These are phyloP conservation scores for Leishmania aethiopica DNA, from an alignment of 208 protist genomes.

Conservation along the genomic window DNA sequence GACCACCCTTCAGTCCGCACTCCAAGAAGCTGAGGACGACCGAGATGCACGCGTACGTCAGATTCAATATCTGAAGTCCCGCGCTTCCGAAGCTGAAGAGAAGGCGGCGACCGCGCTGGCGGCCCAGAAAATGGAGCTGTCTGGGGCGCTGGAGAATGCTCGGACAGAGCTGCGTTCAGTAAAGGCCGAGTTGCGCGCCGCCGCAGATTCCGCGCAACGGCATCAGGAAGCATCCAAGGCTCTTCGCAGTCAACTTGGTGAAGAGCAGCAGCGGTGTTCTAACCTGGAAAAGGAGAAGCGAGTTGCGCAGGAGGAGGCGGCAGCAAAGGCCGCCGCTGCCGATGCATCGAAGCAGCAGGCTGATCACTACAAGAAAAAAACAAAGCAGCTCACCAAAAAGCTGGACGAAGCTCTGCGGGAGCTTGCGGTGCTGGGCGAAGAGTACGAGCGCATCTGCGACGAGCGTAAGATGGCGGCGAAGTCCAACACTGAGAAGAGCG, in stretches of 20 bases:
- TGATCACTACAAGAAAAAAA: conserved; percentile 20
- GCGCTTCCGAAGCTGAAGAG: background rate
- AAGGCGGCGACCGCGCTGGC: background rate
- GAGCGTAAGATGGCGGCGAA: conserved; percentile 8
- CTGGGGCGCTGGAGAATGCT: background rate
- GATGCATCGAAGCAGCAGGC: conserved; percentile 7
- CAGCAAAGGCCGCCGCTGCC: background rate
- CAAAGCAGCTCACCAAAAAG: background rate
- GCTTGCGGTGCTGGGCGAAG: conserved; percentile 27
- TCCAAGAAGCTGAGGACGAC: conserved; percentile 15
- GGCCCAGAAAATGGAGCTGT: background rate
- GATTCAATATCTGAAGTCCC: conserved; percentile 13
- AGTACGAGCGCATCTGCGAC: conserved; percentile 12
- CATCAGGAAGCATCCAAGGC: background rate
- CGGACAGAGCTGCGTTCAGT: background rate
- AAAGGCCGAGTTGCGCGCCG: background rate
- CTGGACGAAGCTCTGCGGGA: conserved; percentile 20
- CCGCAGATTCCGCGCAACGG: background rate
- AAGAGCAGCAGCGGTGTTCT: background rate
- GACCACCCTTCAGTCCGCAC: conserved; percentile 4
- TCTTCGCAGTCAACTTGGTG: background rate
- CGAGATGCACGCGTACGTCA: conserved; percentile 17
- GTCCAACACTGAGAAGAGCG: background rate
- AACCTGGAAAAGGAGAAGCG: conserved; percentile 2
- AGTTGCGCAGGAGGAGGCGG: conserved; percentile 11